Percentiles rank a stretch among this genome's conserved stretches.
phyloP scores from a whole-genome alignment of 352 stramenopile species.

The Phytopythium mirpurense region DNA sequence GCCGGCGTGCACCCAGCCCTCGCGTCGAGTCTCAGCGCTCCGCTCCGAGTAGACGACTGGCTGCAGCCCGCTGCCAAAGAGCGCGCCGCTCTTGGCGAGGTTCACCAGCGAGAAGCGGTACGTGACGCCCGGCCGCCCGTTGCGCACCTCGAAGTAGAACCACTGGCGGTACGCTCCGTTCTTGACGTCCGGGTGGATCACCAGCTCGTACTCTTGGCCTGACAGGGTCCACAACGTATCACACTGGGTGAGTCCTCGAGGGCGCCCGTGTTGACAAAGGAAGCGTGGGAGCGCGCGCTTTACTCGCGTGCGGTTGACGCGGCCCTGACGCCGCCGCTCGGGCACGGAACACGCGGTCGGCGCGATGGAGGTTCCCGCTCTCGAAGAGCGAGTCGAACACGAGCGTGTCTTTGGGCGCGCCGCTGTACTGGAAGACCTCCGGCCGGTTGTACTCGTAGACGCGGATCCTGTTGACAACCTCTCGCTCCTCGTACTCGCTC shows the following conservation, averaged over 20 bases:
- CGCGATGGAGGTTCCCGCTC: conserved; percentile 57
- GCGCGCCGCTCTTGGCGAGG: conserved; percentile 72
- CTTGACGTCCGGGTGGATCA: conserved; percentile 73
- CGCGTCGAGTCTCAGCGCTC: conserved; percentile 27
- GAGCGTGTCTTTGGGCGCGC: conserved; percentile 43
- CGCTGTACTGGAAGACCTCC: conserved; percentile 25
- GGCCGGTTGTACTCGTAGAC: conserved; percentile 79
- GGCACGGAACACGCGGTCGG: conserved; percentile 48
- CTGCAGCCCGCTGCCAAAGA: conserved; percentile 80
- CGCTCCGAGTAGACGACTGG: conserved; percentile 74
- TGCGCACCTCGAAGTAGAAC: conserved; percentile 88
- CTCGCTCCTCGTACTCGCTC: conserved; percentile 22
- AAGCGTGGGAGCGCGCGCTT: too few species aligned
- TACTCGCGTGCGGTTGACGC: not conserved
- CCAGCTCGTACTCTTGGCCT: conserved; percentile 65
- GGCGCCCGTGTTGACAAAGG: too few species aligned
- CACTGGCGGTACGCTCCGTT: conserved; percentile 85
- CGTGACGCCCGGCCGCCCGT: conserved; percentile 30
- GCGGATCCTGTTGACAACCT: conserved; percentile 24
- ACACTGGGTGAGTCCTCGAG: not conserved
- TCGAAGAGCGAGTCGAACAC: conserved; percentile 77
- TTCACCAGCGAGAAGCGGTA: conserved; percentile 81
- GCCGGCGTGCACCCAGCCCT: conserved; percentile 63
- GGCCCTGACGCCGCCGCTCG: not conserved
- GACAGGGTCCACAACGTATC: not conserved